Percentiles rank a stretch among this genome's conserved stretches.
Conservation (phyloP, 1,284 basidiomycete species). For the Ceraceosorus bombacis region DNA sequence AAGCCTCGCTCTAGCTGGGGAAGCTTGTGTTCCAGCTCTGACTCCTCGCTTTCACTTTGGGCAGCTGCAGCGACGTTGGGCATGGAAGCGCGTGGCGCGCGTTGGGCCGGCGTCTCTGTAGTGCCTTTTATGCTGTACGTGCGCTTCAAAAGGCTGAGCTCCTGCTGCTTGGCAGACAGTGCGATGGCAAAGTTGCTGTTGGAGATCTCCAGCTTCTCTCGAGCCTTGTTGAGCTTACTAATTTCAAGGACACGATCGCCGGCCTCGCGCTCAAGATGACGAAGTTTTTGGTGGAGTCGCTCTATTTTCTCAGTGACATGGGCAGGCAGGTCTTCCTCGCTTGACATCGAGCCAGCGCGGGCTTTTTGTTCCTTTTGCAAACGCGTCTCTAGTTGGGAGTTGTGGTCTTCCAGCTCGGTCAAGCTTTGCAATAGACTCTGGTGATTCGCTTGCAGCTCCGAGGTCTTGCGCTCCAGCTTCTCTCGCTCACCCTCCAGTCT, state of each 20-base stretch:
- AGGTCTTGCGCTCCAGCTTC: no score
- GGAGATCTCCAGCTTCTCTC: not conserved
- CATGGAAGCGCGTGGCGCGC: no score
- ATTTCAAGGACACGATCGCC: not conserved
- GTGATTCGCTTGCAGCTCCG: no score
- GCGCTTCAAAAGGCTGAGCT: slow-evolving; percentile 1
- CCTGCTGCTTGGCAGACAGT: not conserved
- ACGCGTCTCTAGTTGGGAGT: no score
- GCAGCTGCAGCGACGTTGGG: not conserved
- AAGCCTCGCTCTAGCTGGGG: not conserved
- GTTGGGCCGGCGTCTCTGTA: not conserved
- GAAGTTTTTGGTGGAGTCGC: no score
- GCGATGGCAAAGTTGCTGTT: not conserved
- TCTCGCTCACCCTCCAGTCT: no score
- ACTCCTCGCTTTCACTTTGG: not conserved
- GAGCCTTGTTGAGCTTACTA: not conserved
- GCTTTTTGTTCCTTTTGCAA: no score
- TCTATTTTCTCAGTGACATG: no score
- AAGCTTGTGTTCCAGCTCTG: not conserved
- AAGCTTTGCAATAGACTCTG: no score
- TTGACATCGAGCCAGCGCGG: no score
- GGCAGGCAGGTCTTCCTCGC: no score
- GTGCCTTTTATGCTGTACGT: not conserved
- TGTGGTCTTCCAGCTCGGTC: no score
- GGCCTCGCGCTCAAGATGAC: not conserved